phyloP scores from a whole-genome alignment of 805 yeast genomes.

The Saccharomycopsis sp. region DNA sequence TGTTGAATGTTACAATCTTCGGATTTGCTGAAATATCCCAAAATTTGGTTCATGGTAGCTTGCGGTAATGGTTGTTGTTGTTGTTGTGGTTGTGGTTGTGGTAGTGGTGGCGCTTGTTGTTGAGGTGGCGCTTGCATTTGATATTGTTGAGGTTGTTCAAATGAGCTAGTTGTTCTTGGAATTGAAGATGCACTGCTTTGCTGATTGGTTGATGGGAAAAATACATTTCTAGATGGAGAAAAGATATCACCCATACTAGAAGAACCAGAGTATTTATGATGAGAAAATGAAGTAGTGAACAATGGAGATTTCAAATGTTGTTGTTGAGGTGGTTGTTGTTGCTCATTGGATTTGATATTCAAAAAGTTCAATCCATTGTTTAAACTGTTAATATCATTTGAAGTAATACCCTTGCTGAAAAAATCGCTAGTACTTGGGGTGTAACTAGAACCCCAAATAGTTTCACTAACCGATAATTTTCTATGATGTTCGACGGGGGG shows the following conservation, averaged over 20 bases:
- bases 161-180: slow-evolving; percentile 1
- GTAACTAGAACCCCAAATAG: slow-evolving; percentile 18
- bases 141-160: slow-evolving; percentile 4
- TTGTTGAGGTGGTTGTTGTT: not conserved
- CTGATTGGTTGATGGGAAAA: not conserved
- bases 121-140: slow-evolving; percentile 5
- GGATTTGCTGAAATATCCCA: slow-evolving; percentile 12
- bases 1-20: slow-evolving; percentile 15
- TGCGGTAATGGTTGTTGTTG: slow-evolving; percentile 16
- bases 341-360: slow-evolving; percentile 4
- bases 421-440: slow-evolving; percentile 19
- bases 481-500: slow-evolving; percentile 5
- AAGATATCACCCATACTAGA: slow-evolving; percentile 12
- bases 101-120: slow-evolving; percentile 5
- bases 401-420: slow-evolving; percentile 16
- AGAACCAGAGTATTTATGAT: slow-evolving; percentile 6
- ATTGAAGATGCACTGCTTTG: not conserved
- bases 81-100: not conserved
- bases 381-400: slow-evolving; percentile 5
- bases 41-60: slow-evolving; percentile 5
- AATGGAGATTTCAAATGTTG: slow-evolving; percentile 16
- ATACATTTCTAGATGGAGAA: slow-evolving; percentile 9
- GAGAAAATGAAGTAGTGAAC: slow-evolving; percentile 1
- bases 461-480: slow-evolving; percentile 11
- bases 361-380: slow-evolving; percentile 13